Conservation (phyloP, 2,329 filamentous ascomycete genomes). For the Sphaerulina populicola region DNA sequence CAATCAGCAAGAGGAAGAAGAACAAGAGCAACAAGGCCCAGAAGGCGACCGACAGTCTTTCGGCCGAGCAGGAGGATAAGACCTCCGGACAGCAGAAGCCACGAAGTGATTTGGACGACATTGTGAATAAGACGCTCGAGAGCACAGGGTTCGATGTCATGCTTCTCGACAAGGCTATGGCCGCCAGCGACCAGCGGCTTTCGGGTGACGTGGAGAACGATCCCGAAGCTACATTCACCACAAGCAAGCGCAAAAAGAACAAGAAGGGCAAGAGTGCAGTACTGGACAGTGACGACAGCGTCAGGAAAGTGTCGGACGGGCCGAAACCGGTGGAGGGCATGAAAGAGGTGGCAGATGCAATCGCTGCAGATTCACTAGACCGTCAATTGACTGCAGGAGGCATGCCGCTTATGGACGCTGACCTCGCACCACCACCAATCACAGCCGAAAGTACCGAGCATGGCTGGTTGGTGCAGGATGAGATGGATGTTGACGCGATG, state of each 20-base stretch:
- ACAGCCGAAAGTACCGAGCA: constrained; percentile 5
- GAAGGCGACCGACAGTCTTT: not conserved
- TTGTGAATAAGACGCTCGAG: constrained; percentile 32
- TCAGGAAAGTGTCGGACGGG: constrained; percentile 20
- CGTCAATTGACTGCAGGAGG: not conserved
- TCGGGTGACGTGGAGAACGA: constrained; percentile 21
- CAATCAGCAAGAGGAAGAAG: constrained; percentile 28
- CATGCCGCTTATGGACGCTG: not conserved
- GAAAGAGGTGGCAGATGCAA: not conserved
- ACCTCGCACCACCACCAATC: not conserved
- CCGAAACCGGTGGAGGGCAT: not conserved
- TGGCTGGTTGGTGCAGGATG: constrained; percentile 19
- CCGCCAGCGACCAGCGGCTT: constrained; percentile 27
- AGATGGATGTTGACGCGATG: constrained; percentile 32
- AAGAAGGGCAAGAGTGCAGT: constrained; percentile 40
- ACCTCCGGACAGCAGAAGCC: constrained; percentile 4
- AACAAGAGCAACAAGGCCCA: constrained; percentile 26
- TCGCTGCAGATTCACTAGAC: not conserved
- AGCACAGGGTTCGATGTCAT: constrained; percentile 30
- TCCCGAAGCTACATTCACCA: constrained; percentile 29
- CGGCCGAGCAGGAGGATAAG: not conserved
- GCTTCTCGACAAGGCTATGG: constrained; percentile 33
- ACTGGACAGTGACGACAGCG: constrained; percentile 6
- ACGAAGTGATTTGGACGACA: constrained; percentile 30
- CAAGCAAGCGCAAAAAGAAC: constrained; percentile 38